Base-by-base conservation (phyloP, 768 basidiomycete genomes). In the Leccinum uliginosum region DNA sequence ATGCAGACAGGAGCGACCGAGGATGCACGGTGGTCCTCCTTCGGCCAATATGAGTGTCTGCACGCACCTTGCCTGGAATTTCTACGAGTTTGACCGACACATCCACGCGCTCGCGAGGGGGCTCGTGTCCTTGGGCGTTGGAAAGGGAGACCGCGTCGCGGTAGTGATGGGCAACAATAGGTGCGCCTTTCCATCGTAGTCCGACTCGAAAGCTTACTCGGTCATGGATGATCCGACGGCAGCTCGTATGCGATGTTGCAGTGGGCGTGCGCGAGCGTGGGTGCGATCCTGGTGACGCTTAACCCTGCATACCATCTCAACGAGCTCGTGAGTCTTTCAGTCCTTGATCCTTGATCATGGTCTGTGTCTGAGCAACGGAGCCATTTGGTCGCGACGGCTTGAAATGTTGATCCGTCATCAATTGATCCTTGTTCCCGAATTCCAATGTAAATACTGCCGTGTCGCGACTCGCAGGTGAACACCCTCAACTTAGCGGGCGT, bases 101-200 rank as follows among this genome's bases (percentile, higher is more conserved):
- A 82, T 89, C 43, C 72, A 77, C 43, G 85, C 89, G 4, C 76
- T 89, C 6, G 83, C 91, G 2, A 75, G 87, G 48, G 91, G 91
- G 0, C 74, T 93, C n/a, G 57, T 91, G 12, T 71, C 70, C 1
- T 72, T 92, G 73, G 90, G 89, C 14, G 84, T 93, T 4, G 73
- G 75, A 67, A 86, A 81, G 66, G 91, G 91, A 0, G 89, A 91
- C 61, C 76, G 91, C 8, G 84, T 93, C 21, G 91, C 80, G 1
- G 87, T 91, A 6, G 72, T 92, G 38, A 90, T 93, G 89, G 91
- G 90, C 5, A 93, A 92, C 59, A 88, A 82, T 57, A 93, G 90
- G 90, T 89, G 60, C 35, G 74, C 17, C 9, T 26, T 19, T 27
- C 3, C 6, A 24, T 34, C 45, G 32, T 51, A 27, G 30, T 19